Conservation (phyloP, 163 green algal genomes). For the Chlorella variabilis region DNA sequence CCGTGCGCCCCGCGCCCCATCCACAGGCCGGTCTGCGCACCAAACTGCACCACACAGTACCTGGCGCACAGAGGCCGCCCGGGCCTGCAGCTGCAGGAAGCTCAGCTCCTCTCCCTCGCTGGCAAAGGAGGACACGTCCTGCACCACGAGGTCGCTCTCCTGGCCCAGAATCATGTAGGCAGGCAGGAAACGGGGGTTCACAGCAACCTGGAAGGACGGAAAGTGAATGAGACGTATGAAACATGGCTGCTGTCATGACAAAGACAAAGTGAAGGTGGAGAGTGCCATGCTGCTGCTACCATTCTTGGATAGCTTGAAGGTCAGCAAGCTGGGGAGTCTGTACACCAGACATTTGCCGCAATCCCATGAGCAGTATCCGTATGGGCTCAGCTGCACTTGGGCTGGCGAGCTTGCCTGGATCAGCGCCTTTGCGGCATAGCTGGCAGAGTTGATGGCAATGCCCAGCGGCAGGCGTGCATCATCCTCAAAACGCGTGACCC, state of each 20-base stretch:
- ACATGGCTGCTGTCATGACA: too few species aligned
- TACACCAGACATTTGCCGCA: not conserved
- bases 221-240: too few species aligned
- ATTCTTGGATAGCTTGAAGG: not conserved
- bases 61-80: conserved; percentile 40
- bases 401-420: conserved; percentile 46
- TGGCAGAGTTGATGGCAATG: conserved; percentile 68
- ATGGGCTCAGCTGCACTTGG: too few species aligned
- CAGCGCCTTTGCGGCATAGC: conserved; percentile 67
- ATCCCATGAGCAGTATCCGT: too few species aligned
- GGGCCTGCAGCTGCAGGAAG: conserved; percentile 63
- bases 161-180: conserved; percentile 54
- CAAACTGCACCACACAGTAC: too few species aligned
- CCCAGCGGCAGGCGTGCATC: conserved; percentile 65
- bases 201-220: conserved; percentile 42
- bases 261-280: too few species aligned
- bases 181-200: conserved; percentile 53
- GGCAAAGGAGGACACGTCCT: conserved; percentile 51
- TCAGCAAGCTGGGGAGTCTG: not conserved
- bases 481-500: conserved; percentile 64
- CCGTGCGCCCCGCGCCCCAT: too few species aligned
- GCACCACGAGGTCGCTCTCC: conserved; percentile 49
- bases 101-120: conserved; percentile 46
- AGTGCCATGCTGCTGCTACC: too few species aligned
- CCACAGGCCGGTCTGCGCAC: too few species aligned